Percentiles rank a stretch among this genome's conserved stretches.
Evolutionary conservation across 2,329 filamentous ascomycete genomes (phyloP).

Genomic region (Didymella exigua): DNA sequence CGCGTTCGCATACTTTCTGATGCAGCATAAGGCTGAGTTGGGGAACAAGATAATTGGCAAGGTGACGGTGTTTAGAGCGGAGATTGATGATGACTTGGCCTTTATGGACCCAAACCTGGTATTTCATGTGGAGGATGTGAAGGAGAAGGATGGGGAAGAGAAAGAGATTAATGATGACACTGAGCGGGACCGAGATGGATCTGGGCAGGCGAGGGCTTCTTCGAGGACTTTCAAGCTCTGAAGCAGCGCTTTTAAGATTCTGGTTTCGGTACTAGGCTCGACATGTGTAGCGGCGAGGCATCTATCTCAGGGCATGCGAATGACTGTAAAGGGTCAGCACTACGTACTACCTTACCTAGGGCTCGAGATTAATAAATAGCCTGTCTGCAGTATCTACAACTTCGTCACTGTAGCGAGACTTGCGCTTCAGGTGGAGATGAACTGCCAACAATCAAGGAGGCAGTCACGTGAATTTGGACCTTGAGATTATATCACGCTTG

Average conservation of each 20-base stretch:
- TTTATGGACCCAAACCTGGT: conserved; percentile 23
- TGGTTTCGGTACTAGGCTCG: neutral
- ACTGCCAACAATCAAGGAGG: too few relatives aligned
- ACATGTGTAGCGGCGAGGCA: too few relatives aligned
- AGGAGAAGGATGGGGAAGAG: neutral
- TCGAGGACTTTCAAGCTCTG: too few relatives aligned
- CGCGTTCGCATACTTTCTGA: conserved; percentile 30
- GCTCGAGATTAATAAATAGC: too few relatives aligned
- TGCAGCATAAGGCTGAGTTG: conserved; percentile 27
- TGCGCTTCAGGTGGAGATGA: too few relatives aligned
- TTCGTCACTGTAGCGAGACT: too few relatives aligned
- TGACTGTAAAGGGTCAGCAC: too few relatives aligned
- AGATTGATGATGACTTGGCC: conserved; percentile 16
- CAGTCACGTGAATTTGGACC: too few relatives aligned
- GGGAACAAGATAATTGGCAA: conserved; percentile 24
- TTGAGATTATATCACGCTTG: too few relatives aligned
- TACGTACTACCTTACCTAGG: too few relatives aligned
- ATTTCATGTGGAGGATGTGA: conserved; percentile 19
- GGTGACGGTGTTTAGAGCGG: conserved; percentile 20
- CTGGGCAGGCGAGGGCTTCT: neutral
- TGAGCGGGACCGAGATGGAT: neutral
- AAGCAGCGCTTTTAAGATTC: neutral
- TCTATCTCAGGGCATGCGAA: too few relatives aligned
- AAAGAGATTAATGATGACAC: neutral
- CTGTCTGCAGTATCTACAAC: too few relatives aligned